Base-by-base conservation (phyloP, 2,329 filamentous ascomycete species). In the Trichoderma atroviride region DNA sequence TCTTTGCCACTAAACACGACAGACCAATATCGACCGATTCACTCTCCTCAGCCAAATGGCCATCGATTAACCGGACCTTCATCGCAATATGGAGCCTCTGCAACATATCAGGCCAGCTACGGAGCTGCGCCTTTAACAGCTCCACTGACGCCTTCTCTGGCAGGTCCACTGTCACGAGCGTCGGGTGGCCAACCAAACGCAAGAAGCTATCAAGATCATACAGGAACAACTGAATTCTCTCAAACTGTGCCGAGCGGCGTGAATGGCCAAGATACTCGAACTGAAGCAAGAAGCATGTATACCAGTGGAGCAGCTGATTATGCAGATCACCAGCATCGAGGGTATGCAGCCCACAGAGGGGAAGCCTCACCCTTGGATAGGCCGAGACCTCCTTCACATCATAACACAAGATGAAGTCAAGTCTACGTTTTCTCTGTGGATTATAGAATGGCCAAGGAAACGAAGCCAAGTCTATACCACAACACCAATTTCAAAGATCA, bases 151-250 rank as follows among this genome's bases (percentile, higher is more conserved):
- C 60, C 68, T 57, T 60, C 69, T 22, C 50, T 70, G 65, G 69
- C 66, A n/a, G 56, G 33, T 4, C 58, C 69, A 35, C 69, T 43
- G 19, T 19, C 53, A 27, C 72, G 73, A 59, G 40, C 72, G 1
- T 72, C 74, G 6, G 69, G 64, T 65, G 75, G 78, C 62, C 75
- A 79, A 69, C 70, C 77, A 70, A 74, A 76, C 14, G 77, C 79
- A 35, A 78, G 77, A 24, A 84, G 87, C 66, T 87, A 86, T 75
- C 82, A 82, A 14, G 83, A 86, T 74, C 81, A 85, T 69, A 82
- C 83, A 3, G 82, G 85, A 4, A 79, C 86, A 0, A 82, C 82
- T 64, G 86, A 88, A 66, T 88, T 87, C 72, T 80, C 81, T 2
- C 82, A 84, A 69, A 81, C 83, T 5, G 81, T 85, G 70, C 82